These are phyloP conservation scores for Hypoxylon perforatum DNA, from an alignment of 495 filamentous ascomycete genomes.

Conservation along the genomic window DNA sequence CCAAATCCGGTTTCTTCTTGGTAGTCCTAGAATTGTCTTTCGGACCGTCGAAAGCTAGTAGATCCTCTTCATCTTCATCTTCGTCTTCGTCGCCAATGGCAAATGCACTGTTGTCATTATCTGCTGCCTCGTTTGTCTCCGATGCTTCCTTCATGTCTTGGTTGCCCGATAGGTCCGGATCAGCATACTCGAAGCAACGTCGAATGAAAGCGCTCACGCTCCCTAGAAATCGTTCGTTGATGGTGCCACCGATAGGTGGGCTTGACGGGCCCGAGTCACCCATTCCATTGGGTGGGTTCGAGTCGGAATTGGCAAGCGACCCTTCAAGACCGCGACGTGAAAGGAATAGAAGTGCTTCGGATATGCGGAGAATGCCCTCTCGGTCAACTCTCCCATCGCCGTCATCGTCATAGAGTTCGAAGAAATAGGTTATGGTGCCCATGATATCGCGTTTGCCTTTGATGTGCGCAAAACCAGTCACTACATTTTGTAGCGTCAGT, in stretches of 20 bases:
- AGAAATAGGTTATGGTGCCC: conserved; percentile 97
- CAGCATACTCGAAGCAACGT: conserved; percentile 97
- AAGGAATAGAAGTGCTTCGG: conserved; percentile 92
- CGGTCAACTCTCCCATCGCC: conserved; percentile 93
- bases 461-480: conserved; percentile 86
- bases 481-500: conserved; percentile 88
- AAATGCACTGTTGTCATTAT: conserved; percentile 66
- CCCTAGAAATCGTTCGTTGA: conserved; percentile 84
- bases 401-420: conserved; percentile 94
- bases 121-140: conserved; percentile 36
- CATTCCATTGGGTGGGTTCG: conserved; percentile 50
- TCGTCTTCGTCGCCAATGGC: conserved; percentile 81
- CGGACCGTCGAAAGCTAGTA: conserved; percentile 66
- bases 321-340: conserved; percentile 87
- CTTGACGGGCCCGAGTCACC: conserved; percentile 40
- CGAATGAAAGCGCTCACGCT: conserved; percentile 96
- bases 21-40: conserved; percentile 46
- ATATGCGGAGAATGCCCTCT: conserved; percentile 94
- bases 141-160: conserved; percentile 49
- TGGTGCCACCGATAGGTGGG: conserved; percentile 54
- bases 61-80: conserved; percentile 72
- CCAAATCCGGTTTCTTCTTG: conserved; percentile 46
- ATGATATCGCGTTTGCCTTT: conserved; percentile 96
- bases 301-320: conserved; percentile 64
- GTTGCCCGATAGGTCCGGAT: conserved; percentile 82